Evolutionary conservation across 2,329 filamentous ascomycete genomes (phyloP).

Genomic region (Colletotrichum falcatum): DNA sequence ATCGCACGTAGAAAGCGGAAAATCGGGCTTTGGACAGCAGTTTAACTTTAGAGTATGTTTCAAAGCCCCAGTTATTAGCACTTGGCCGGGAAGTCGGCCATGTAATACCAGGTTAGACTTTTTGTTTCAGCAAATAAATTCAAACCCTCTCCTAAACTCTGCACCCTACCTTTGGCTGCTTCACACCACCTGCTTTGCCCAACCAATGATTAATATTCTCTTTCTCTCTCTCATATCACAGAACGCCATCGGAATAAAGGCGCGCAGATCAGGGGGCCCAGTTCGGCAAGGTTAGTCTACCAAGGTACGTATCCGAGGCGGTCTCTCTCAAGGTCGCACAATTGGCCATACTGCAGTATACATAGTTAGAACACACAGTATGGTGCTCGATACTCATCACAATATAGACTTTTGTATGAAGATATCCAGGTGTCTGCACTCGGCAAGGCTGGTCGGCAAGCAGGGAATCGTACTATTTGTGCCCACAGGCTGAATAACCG

Average conservation of each 20-base stretch:
- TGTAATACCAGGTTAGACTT: not conserved
- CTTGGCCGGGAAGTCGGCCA: not conserved
- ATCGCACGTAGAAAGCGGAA: not conserved
- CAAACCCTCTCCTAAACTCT: conserved; percentile 8
- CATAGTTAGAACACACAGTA: no score
- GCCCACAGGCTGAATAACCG: not conserved
- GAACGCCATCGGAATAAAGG: no score
- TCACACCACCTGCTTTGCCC: not conserved
- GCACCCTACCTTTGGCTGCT: not conserved
- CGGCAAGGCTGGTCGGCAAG: not conserved
- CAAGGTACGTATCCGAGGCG: no score
- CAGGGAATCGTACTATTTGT: not conserved
- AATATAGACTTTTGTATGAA: no score
- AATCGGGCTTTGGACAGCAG: not conserved
- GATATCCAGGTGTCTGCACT: no score
- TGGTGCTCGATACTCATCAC: no score
- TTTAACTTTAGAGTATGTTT: conserved; percentile 7
- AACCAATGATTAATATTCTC: not conserved
- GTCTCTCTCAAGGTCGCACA: no score
- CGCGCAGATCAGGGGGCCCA: not conserved
- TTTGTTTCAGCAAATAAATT: conserved; percentile 21
- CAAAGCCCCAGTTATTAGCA: not conserved
- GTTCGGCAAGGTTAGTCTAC: not conserved
- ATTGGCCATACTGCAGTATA: no score
- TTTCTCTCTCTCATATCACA: not conserved